These are phyloP conservation scores for Corchorus olitorius DNA, from an alignment of 345 rosid genomes.

Conservation along the genomic window DNA sequence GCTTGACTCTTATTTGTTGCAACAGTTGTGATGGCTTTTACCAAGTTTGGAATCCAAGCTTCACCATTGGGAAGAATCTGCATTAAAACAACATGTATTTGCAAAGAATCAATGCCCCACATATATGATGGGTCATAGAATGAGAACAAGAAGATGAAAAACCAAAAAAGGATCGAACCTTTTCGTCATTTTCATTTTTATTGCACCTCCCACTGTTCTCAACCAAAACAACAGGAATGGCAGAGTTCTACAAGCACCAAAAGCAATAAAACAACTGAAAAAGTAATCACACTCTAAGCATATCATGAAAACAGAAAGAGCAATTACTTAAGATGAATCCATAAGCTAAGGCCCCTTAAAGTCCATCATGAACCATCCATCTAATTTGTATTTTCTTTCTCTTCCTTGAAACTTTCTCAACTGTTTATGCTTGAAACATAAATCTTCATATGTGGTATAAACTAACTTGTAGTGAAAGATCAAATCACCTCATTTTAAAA, in stretches of 20 bases:
- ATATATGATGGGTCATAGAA: not conserved
- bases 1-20: slow-evolving; percentile 65
- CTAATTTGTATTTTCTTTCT: not conserved
- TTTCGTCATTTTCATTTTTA: slow-evolving; percentile 73
- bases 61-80: slow-evolving; percentile 73
- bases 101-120: slow-evolving; percentile 12
- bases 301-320: slow-evolving; percentile 4
- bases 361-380: slow-evolving; percentile 14
- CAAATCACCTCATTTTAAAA: not conserved
- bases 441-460: not conserved
- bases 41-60: slow-evolving; percentile 70
- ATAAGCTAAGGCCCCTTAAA: not conserved
- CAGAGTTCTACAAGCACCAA: slow-evolving; percentile 43
- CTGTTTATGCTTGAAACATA: not conserved
- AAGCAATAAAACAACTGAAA: not conserved
- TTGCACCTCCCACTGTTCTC: slow-evolving; percentile 91
- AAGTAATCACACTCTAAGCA: slow-evolving; percentile 1
- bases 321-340: not conserved
- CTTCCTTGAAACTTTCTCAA: not conserved
- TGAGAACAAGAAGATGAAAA: not conserved
- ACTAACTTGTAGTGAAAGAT: not conserved
- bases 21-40: slow-evolving; percentile 57
- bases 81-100: slow-evolving; percentile 9
- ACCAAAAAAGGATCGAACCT: slow-evolving; percentile 39
- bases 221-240: slow-evolving; percentile 59